Evolutionary conservation across 768 basidiomycete species (phyloP), one percentile per base, ranked within the genome.

Genomic region (Podaxis rugospora): DNA sequence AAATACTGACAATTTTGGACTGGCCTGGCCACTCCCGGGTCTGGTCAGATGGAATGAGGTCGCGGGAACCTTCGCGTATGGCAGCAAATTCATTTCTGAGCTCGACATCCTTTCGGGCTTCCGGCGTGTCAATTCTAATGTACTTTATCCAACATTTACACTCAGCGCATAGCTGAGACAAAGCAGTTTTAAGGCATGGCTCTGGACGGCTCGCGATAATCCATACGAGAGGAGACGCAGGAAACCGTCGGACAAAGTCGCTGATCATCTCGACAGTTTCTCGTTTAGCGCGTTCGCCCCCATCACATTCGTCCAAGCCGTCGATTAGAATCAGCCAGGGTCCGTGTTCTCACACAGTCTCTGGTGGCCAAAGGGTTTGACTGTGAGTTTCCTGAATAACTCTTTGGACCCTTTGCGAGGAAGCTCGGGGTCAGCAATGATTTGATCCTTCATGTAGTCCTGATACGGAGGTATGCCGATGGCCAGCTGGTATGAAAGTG

Each of bases 121-220:
- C 59, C 6, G n/a, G 27, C n/a, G 51, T 21, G n/a, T 59, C 51
- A 14, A 59, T 54, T 16, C 13, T 42, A 27, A 59, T 53, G 18
- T 46, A 40, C 21, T 59, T 18, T 4, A 35, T 25, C 39, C 36
- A 35, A 14, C n/a, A 59, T 5, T 36, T 52, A 23, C 18, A 0
- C 9, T 21, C 49, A 21, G 23, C 9, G 7, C 1, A 10, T 7
- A 5, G 13, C 7, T 42, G 47, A 4, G 50, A 51, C 13, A 59
- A 59, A 4, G 51, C 39, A 2, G 28, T 37, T 35, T 16, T 32
- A 13, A 59, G 50, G 35, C 37, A 51, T 9, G 9, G 21, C 27
- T 51, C 49, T 28, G 57, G 16, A 18, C 59, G 59, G 1, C 59
- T 59, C 5, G 59, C 51, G 28, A 53, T n/a, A 13, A 59, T 46